phyloP scores from a whole-genome alignment of 2,329 filamentous ascomycete genomes.

The Cordyceps cateniannulata region DNA sequence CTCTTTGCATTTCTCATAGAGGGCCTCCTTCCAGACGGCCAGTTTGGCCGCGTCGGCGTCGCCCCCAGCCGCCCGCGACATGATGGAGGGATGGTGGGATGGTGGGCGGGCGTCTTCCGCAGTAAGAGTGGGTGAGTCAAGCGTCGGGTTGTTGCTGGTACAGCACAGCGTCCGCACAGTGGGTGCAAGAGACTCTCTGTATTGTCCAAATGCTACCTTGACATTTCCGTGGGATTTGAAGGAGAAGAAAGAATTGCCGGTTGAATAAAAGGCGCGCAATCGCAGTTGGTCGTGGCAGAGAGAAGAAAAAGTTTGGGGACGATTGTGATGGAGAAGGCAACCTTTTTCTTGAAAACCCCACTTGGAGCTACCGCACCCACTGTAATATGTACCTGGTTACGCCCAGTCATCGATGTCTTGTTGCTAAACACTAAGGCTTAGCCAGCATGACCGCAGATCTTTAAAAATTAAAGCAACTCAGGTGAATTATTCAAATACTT shows the following conservation, averaged over 20 bases:
- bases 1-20: constrained; percentile 50
- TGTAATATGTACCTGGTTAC: not conserved
- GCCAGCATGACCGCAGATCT: not conserved
- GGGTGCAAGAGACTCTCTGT: constrained; percentile 4
- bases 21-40: constrained; percentile 45
- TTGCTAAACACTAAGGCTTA: not conserved
- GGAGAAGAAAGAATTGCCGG: not conserved
- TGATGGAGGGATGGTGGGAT: constrained; percentile 4
- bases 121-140: constrained; percentile 5
- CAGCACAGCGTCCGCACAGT: not conserved
- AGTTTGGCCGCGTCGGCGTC: constrained; percentile 37
- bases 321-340: constrained; percentile 8
- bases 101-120: constrained; percentile 2
- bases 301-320: constrained; percentile 12
- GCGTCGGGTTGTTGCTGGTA: not conserved
- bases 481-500: not conserved
- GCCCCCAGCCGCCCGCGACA: constrained; percentile 18
- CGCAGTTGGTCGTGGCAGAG: not conserved
- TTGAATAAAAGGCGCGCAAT: not conserved
- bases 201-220: not conserved
- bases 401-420: not conserved
- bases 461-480: not conserved
- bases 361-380: not conserved
- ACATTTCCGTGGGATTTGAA: not conserved
- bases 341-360: constrained; percentile 11